These are phyloP conservation scores for Cephaloascus fragrans DNA, from an alignment of 805 yeast genomes.

Conservation along the genomic window DNA sequence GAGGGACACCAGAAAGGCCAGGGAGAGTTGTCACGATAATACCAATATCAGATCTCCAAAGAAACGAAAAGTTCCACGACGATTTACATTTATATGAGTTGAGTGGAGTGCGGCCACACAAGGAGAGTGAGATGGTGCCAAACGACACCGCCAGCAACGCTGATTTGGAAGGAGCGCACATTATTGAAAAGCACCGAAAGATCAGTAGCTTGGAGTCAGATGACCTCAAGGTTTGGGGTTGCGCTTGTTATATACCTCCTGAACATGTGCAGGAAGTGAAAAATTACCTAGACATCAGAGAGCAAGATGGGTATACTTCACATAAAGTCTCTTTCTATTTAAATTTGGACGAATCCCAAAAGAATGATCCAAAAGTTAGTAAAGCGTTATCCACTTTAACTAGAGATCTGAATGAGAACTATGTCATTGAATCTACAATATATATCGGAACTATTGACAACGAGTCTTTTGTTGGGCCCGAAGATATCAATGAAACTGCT, in stretches of 20 bases:
- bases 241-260: constrained; percentile 73
- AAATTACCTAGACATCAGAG: constrained; percentile 70
- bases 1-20: constrained; percentile 81
- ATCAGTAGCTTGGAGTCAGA: constrained; percentile 19
- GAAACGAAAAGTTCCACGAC: constrained; percentile 25
- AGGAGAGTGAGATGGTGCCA: constrained; percentile 4
- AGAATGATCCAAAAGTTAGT: constrained; percentile 9
- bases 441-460: constrained; percentile 81
- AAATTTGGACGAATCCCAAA: constrained; percentile 10
- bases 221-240: constrained; percentile 60
- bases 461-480: constrained; percentile 82
- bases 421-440: constrained; percentile 45
- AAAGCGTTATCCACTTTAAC: constrained; percentile 16
- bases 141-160: constrained; percentile 1
- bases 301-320: constrained; percentile 78
- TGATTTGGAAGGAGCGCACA: not conserved
- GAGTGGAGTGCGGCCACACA: constrained; percentile 2
- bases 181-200: not conserved
- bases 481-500: constrained; percentile 50
- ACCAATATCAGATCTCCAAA: constrained; percentile 42
- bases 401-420: constrained; percentile 21
- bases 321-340: constrained; percentile 59
- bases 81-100: constrained; percentile 30
- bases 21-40: constrained; percentile 85
- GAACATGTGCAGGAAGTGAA: constrained; percentile 50